Evolutionary conservation across 2,329 filamentous ascomycete species (phyloP), one percentile per base, ranked within the genome.

Genomic region (Sporothrix luriei): DNA sequence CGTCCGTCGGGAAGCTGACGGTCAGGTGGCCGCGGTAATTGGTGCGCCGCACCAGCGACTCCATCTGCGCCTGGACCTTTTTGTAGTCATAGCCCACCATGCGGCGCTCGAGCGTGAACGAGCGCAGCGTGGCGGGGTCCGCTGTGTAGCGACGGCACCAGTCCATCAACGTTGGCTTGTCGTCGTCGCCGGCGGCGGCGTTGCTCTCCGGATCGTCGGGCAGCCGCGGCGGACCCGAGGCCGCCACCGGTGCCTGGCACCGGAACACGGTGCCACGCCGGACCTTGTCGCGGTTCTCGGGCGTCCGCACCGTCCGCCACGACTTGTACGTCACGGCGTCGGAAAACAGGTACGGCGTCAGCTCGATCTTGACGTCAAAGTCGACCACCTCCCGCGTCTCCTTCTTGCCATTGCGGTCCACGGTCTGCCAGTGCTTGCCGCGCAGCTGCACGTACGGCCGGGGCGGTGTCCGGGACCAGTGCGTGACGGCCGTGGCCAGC

Each of bases 131-230:
- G 0, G 86, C 82, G 26, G 81, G 80, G 73, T 84, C 87, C 2
- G 84, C 84, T 74, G 87, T 89, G 78, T 87, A 94, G 51, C 84
- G 84, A 70, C 90, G 85, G 74, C 89, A 92, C 90, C 91, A 93
- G 70, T 88, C 84, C 26, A 77, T 77, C 13, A 88, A 77, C 24
- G 74, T 79, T 48, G 75, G 83, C 75, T 78, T 80, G 51, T 48
- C 52, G 26, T 46, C n/a, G 24, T 48, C 52, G 46, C 19, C 52
- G 51, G 0, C 40, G 4, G 11, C 38, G n/a, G 14, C 51, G 38
- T 16, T 14, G 38, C 9, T 38, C 75, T 2, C 70, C 69, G 66
- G 61, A 71, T 26, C 75, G 74, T 6, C 74, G 72, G 68, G 74
- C 70, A 10, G 69, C 67, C 68, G 76, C 75, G 70, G 78, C 77